Percentiles rank a stretch among this genome's conserved stretches.
These are phyloP conservation scores for Hyphopichia homilentoma DNA, from an alignment of 805 yeast species.

Conservation along the genomic window DNA sequence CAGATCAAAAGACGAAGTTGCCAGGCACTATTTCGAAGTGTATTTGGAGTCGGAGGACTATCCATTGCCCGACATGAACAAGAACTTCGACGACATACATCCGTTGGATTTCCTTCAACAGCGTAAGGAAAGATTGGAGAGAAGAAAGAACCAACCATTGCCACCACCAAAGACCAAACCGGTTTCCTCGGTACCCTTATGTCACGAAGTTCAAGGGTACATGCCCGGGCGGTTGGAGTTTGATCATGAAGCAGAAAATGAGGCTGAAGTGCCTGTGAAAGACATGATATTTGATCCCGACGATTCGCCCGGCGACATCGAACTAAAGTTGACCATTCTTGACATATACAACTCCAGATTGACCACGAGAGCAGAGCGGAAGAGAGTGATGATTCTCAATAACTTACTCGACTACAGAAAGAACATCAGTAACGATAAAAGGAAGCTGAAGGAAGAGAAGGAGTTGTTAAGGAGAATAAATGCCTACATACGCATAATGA, in stretches of 20 bases:
- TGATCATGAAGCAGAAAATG: conserved; percentile 95
- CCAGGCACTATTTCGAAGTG: conserved; percentile 68
- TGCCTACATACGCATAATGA: conserved; percentile 77
- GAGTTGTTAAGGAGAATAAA: conserved; percentile 73
- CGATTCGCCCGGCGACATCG: conserved; percentile 83
- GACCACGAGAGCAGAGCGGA: conserved; percentile 89
- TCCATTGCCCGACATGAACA: conserved; percentile 86
- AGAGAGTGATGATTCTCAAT: conserved; percentile 75
- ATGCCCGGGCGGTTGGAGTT: conserved; percentile 99
- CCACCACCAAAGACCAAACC: conserved; percentile 86
- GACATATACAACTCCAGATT: conserved; percentile 88
- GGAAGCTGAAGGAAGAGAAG: conserved; percentile 83
- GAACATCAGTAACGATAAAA: conserved; percentile 78
- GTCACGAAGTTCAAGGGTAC: conserved; percentile 95
- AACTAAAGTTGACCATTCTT: conserved; percentile 79
- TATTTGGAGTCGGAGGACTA: conserved; percentile 69
- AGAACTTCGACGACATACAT: conserved; percentile 56
- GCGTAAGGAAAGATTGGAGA: conserved; percentile 69
- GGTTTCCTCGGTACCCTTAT: conserved; percentile 88
- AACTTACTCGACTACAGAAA: conserved; percentile 79
- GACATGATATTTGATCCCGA: conserved; percentile 94
- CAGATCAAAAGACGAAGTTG: conserved; percentile 87
- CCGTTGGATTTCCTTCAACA: conserved; percentile 66
- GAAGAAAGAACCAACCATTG: conserved; percentile 64
- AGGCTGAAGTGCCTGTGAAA: conserved; percentile 89